Base-by-base conservation (phyloP, 2,329 filamentous ascomycete species). In the Fusarium musae region DNA sequence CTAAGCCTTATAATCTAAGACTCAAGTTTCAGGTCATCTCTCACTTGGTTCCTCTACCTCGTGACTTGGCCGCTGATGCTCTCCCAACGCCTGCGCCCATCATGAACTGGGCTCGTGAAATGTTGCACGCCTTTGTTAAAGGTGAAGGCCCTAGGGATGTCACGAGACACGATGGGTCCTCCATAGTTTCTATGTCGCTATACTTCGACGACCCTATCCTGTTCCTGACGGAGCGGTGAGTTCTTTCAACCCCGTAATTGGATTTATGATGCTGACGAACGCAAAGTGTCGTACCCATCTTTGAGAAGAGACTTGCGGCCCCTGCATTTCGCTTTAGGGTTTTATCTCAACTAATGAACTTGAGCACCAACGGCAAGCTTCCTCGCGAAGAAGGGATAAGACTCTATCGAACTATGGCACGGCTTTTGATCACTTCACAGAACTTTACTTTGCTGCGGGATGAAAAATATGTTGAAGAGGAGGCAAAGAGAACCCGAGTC, bases 91-190 rank as follows among this genome's bases (percentile, higher is more conserved):
- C 65, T 16, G 26, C 26, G 1, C 42, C 34, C 3, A 34, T 72
- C 6, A 39, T 75, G 21, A 43, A 64, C 1, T 77, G 73, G 73
- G 57, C 63, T 63, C 70, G 59, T n/a, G 17, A 36, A 42, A 56
- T 13, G 5, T 19, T 77, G 2, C 58, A 21, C 4, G 26, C 44
- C 4, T 66, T 46, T 26, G 9, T 72, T 13, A 23, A 46, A 9
- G 46, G n/a, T 7, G 44, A 49, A 36, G 37, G 11, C 28, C 57
- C 44, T 19, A 47, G 36, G 13, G 6, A 23, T 6, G 13, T 75
- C 11, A 39, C 39, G 26, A 23, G 11, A 23, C 30, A 49, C 17
- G 75, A 75, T 16, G 73, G 75, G 32, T 12, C 32, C 12, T 53
- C 69, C 17, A 56, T 74, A 39, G 46, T 75, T 44, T 70, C 73